Percentiles rank a stretch among this genome's conserved stretches.
Evolutionary conservation across 768 basidiomycete genomes (phyloP).

Genomic region (Phallus indusiatus): DNA sequence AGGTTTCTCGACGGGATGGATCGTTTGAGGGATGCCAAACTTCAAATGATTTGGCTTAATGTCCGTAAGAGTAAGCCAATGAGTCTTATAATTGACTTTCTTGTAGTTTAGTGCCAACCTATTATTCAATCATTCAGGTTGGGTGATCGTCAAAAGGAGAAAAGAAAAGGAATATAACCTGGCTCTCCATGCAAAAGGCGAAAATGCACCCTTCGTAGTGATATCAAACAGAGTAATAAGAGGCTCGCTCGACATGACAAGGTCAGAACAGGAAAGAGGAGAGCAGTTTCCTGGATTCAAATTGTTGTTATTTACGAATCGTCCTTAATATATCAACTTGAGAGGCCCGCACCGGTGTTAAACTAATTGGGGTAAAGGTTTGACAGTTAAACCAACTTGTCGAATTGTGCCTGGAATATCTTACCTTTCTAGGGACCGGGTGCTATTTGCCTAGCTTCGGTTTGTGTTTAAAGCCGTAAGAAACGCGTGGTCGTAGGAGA

Average conservation of each 20-base stretch:
- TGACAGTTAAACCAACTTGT: too few species aligned
- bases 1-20: background rate
- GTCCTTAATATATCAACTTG: too few species aligned
- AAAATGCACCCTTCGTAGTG: background rate
- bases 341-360: too few species aligned
- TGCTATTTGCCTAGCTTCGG: too few species aligned
- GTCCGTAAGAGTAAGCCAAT: conserved; percentile 12
- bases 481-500: too few species aligned
- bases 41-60: conserved; percentile 8
- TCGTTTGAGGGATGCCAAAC: conserved; percentile 5
- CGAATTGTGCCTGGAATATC: too few species aligned
- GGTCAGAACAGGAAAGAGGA: background rate
- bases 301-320: too few species aligned
- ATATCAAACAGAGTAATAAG: background rate
- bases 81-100: conserved; percentile 10
- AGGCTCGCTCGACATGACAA: background rate
- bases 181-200: background rate
- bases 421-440: too few species aligned
- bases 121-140: background rate
- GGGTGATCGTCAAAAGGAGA: background rate
- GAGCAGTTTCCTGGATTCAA: too few species aligned
- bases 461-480: too few species aligned
- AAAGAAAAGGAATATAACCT: background rate
- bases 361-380: too few species aligned
- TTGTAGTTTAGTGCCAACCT: conserved; percentile 13